Evolutionary conservation across 2,329 filamentous ascomycete genomes (phyloP).

Genomic region (Aspergillus fijiensis): DNA sequence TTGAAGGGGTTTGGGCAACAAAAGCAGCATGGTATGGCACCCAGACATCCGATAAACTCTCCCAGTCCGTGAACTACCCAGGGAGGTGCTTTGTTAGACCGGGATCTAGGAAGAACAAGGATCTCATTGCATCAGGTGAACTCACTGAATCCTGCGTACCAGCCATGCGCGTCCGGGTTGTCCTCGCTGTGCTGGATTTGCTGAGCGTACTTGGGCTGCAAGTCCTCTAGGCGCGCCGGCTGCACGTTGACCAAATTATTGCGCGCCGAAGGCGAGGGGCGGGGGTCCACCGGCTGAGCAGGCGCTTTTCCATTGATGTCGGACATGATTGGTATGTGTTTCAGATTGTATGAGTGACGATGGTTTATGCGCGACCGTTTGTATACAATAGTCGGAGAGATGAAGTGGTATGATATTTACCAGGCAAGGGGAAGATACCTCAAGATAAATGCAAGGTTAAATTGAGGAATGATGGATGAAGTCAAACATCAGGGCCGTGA

Average conservation of each 20-base stretch:
- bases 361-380: background rate
- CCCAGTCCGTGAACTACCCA: slow-evolving; percentile 70
- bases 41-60: slow-evolving; percentile 69
- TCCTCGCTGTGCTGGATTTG: slow-evolving; percentile 59
- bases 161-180: slow-evolving; percentile 72
- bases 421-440: background rate
- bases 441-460: background rate
- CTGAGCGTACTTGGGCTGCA: slow-evolving; percentile 79
- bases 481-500: background rate
- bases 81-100: slow-evolving; percentile 13
- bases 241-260: slow-evolving; percentile 65
- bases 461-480: background rate
- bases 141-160: slow-evolving; percentile 86
- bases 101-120: background rate
- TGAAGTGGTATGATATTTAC: background rate
- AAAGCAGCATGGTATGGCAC: slow-evolving; percentile 88
- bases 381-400: background rate
- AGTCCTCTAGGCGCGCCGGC: slow-evolving; percentile 76
- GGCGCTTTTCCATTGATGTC: slow-evolving; percentile 37
- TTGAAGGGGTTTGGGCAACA: slow-evolving; percentile 96
- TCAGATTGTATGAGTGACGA: too few relatives aligned
- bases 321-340: background rate
- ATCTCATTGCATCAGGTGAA: slow-evolving; percentile 18
- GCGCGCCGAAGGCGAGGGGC: slow-evolving; percentile 46
- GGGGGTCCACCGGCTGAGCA: slow-evolving; percentile 14